Evolutionary conservation across 176 grass and related monocot genomes (phyloP).

Genomic region (Elaeis guineensis): DNA sequence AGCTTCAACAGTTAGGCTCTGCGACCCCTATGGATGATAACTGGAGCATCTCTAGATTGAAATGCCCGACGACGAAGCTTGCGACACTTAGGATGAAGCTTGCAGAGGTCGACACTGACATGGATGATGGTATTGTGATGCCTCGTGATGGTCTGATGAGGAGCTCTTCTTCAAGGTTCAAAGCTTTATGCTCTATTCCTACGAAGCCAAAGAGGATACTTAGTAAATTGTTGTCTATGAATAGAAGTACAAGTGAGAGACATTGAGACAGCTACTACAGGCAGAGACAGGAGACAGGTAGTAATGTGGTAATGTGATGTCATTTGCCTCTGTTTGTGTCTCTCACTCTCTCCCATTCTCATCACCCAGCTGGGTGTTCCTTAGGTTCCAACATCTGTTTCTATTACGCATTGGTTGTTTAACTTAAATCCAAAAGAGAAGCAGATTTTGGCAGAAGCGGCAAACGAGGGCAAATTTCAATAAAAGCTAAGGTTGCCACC

Average conservation of each 20-base stretch:
- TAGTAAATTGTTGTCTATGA: conserved; percentile 62
- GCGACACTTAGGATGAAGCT: conserved; percentile 91
- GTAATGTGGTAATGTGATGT: no score
- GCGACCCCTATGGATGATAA: conserved; percentile 35
- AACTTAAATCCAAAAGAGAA: no score
- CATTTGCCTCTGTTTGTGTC: no score
- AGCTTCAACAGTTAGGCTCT: conserved; percentile 4
- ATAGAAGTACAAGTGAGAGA: conserved; percentile 47
- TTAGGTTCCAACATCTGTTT: no score
- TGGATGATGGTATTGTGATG: conserved; percentile 43
- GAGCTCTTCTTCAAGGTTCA: conserved; percentile 66
- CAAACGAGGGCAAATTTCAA: no score
- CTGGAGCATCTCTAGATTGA: conserved; percentile 59
- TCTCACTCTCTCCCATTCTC: no score
- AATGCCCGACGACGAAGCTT: conserved; percentile 56
- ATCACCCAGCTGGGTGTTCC: no score
- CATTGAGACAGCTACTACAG: conserved; percentile 2
- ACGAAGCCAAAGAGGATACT: conserved; percentile 72
- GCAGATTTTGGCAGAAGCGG: no score
- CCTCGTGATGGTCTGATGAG: conserved; percentile 41
- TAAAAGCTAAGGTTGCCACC: no score
- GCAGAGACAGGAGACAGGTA: no score
- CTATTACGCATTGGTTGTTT: no score
- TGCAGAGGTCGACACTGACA: conserved; percentile 49
- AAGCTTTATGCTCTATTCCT: conserved; percentile 77